Evolutionary conservation across 352 stramenopile genomes (phyloP).

Genomic region (Phytophthora tubulina): DNA sequence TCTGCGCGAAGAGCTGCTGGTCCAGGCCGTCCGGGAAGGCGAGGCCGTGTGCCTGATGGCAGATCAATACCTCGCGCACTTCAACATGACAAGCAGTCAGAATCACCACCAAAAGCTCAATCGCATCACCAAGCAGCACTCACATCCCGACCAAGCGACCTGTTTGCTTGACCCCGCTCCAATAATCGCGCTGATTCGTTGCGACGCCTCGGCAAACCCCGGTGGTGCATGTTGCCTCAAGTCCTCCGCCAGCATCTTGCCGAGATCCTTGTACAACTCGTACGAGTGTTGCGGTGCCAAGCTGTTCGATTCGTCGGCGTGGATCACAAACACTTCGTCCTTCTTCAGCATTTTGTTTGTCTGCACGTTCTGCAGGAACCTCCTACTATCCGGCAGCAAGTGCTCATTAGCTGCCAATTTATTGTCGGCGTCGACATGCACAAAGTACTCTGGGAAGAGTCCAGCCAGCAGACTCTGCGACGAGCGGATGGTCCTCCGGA

Average conservation of each 20-base stretch:
- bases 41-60: conserved; percentile 66
- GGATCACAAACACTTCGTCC: conserved; percentile 46
- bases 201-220: conserved; percentile 46
- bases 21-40: conserved; percentile 64
- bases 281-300: conserved; percentile 74
- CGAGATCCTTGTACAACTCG: conserved; percentile 66
- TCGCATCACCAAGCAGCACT: conserved; percentile 18
- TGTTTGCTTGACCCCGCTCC: conserved; percentile 45
- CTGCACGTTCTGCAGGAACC: conserved; percentile 29
- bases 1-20: conserved; percentile 65
- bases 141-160: conserved; percentile 78
- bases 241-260: conserved; percentile 60
- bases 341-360: conserved; percentile 3
- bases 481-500: conserved; percentile 76
- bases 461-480: conserved; percentile 74
- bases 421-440: conserved; percentile 23
- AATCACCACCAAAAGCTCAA: background rate
- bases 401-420: conserved; percentile 9
- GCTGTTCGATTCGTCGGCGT: conserved; percentile 59
- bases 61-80: conserved; percentile 84
- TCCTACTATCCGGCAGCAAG: conserved; percentile 22
- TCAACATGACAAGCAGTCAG: conserved; percentile 20
- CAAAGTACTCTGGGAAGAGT: conserved; percentile 69
- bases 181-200: conserved; percentile 58
- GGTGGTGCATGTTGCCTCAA: conserved; percentile 56